phyloP scores from a whole-genome alignment of 1,284 basidiomycete genomes.

The Pseudozyma hubeiensis region DNA sequence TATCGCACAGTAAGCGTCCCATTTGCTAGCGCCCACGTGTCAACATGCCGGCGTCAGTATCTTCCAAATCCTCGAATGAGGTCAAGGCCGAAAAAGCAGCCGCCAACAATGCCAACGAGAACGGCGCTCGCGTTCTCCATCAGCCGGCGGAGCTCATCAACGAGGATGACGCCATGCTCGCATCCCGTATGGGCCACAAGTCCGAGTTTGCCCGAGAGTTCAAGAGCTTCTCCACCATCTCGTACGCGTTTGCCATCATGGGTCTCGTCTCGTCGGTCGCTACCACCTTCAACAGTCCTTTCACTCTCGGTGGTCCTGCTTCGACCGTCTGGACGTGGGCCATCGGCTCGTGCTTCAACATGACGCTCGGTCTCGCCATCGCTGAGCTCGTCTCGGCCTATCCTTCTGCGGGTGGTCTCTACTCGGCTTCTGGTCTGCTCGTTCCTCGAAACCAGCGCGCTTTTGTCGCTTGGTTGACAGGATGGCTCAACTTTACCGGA shows the following conservation, averaged over 20 bases:
- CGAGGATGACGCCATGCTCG: conserved; percentile 65
- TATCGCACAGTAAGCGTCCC: no score
- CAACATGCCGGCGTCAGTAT: conserved; percentile 42
- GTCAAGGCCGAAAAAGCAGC: conserved; percentile 36
- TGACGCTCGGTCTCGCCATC: conserved; percentile 64
- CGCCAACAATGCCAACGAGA: conserved; percentile 19
- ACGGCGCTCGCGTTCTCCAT: conserved; percentile 49
- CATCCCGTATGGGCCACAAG: conserved; percentile 62
- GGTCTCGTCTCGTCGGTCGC: conserved; percentile 67
- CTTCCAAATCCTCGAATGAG: conserved; percentile 45
- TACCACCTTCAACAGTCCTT: conserved; percentile 67
- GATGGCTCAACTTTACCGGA: conserved; percentile 81
- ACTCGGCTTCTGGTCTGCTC: conserved; percentile 69
- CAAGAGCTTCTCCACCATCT: conserved; percentile 66
- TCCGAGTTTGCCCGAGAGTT: conserved; percentile 68
- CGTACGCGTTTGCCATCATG: conserved; percentile 67
- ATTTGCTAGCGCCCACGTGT: not conserved
- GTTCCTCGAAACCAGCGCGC: conserved; percentile 62
- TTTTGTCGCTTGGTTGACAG: conserved; percentile 78
- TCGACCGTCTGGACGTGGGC: conserved; percentile 66
- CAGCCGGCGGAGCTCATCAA: conserved; percentile 43
- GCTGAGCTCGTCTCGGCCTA: conserved; percentile 74
- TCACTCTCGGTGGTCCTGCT: conserved; percentile 60
- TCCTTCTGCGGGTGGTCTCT: conserved; percentile 85
- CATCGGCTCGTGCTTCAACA: conserved; percentile 66